Base-by-base conservation (phyloP, 192 early-diverging fungal genomes). In the Thamnidium elegans region DNA sequence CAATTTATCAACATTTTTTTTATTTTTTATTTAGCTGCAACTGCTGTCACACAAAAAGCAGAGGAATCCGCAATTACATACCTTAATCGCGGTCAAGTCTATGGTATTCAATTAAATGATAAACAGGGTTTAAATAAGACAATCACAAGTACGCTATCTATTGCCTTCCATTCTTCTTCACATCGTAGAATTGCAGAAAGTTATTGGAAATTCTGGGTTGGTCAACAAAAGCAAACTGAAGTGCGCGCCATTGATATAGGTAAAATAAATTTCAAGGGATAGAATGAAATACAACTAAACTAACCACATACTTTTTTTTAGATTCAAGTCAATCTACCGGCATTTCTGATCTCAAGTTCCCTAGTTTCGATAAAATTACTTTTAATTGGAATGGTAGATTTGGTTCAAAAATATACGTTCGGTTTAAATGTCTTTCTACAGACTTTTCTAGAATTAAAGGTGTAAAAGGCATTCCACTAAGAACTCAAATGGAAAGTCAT, bases 391-490 rank as follows among this genome's bases (percentile, higher is more conserved):
- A 85, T 42, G 84, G 86, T 13, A 72, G 75, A 20, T 72, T 75
- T 31, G 81, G 82, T 17, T 83, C 86, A 60, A 84, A 85, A 52
- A 74, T 90, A 17, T 78, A 80, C 73, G 63, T 88, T 19, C 80
- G 85, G 23, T 90, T 88, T 68, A 88, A 88, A 64, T 88, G 86
- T 65, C 68, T 90, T 30, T 90, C 89, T 2, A 90, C 89, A 0
- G 89, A 90, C 61, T 90, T 90, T 68, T 87, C 85, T 55, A 68
- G 85, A 7, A 85, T 90, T 69, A 90, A 90, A 74, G 89, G 87
- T 50, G 86, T 88, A 59, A 90, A 88, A 66, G 89, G 89, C 1
- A 85, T 87, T 42, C 84, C 86, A 20, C 67, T 90, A 34, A 78
- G 89, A 11, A 73, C 77, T 14, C 75, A 79, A 20, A 68, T 78